Conservation (phyloP, 2,329 filamentous ascomycete genomes). For the Apiospora malaysiana region DNA sequence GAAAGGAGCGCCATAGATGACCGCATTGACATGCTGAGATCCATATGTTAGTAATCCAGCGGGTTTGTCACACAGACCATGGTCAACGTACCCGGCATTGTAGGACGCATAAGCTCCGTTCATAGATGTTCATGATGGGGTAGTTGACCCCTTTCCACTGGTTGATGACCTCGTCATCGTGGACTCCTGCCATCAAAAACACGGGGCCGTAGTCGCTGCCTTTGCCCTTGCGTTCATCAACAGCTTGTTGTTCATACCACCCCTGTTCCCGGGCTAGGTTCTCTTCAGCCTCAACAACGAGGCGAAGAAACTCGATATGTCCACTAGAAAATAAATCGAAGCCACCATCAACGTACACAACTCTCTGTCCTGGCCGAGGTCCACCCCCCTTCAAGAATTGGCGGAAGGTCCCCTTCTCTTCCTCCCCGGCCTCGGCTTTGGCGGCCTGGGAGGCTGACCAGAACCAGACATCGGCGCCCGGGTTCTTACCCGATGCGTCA, state of each 20-base stretch:
- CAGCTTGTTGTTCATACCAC: slow-evolving; percentile 74
- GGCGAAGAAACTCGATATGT: slow-evolving; percentile 91
- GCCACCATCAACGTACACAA: slow-evolving; percentile 95
- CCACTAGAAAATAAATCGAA: slow-evolving; percentile 97
- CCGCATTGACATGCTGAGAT: slow-evolving; percentile 79
- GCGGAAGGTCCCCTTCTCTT: slow-evolving; percentile 70
- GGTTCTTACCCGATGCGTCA: slow-evolving; percentile 78
- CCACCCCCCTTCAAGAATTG: slow-evolving; percentile 74
- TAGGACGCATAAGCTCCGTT: slow-evolving; percentile 91
- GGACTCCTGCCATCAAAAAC: slow-evolving; percentile 91
- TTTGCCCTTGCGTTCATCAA: slow-evolving; percentile 66
- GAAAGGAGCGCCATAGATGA: slow-evolving; percentile 91
- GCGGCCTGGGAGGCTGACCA: slow-evolving; percentile 68
- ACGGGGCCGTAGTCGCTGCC: slow-evolving; percentile 80
- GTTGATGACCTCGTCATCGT: slow-evolving; percentile 95
- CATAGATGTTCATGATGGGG: slow-evolving; percentile 99
- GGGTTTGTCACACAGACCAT: not conserved
- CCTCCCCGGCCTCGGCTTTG: slow-evolving; percentile 49
- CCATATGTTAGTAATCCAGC: slow-evolving; percentile 23
- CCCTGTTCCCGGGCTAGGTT: slow-evolving; percentile 68
- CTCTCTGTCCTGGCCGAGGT: slow-evolving; percentile 76
- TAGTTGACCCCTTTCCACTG: slow-evolving; percentile 97
- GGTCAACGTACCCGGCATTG: slow-evolving; percentile 78
- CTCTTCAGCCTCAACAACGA: slow-evolving; percentile 77
- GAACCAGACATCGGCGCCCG: slow-evolving; percentile 84